Percentiles rank a stretch among this genome's conserved stretches.
Evolutionary conservation across 148 eudicot species (phyloP).

Genomic region (Vaccinium vitisidaea): DNA sequence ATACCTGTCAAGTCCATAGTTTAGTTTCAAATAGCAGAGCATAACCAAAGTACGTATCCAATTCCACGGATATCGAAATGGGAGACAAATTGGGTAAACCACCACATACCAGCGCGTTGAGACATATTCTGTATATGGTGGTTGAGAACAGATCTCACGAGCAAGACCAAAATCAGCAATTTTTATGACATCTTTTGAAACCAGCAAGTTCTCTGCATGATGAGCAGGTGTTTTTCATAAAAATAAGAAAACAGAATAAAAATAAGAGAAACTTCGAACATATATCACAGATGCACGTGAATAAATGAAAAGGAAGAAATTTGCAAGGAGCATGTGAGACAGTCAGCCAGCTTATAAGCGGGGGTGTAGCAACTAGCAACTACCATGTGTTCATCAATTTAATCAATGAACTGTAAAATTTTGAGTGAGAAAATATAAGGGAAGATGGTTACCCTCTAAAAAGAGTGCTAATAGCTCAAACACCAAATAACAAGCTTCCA

Average conservation of each 20-base stretch:
- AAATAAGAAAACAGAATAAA: background rate
- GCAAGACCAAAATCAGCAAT: constrained; percentile 99
- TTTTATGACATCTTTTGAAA: constrained; percentile 73
- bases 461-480: background rate
- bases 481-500: background rate
- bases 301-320: background rate
- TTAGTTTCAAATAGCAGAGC: background rate
- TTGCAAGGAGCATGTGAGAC: background rate
- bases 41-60: background rate
- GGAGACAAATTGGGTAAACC: background rate
- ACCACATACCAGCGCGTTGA: constrained; percentile 77
- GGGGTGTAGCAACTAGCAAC: constrained; percentile 9
- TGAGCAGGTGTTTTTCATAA: background rate
- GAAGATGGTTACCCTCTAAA: background rate
- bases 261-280: background rate
- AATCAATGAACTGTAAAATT: background rate
- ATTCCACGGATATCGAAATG: background rate
- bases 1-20: constrained; percentile 55
- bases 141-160: constrained; percentile 70
- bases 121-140: constrained; percentile 93
- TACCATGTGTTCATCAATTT: background rate
- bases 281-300: background rate
- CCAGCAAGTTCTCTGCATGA: constrained; percentile 71
- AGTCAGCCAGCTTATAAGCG: background rate
- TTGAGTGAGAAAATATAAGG: background rate